Conservation (phyloP, 139 green algal genomes). For the Microglena sp. region DNA sequence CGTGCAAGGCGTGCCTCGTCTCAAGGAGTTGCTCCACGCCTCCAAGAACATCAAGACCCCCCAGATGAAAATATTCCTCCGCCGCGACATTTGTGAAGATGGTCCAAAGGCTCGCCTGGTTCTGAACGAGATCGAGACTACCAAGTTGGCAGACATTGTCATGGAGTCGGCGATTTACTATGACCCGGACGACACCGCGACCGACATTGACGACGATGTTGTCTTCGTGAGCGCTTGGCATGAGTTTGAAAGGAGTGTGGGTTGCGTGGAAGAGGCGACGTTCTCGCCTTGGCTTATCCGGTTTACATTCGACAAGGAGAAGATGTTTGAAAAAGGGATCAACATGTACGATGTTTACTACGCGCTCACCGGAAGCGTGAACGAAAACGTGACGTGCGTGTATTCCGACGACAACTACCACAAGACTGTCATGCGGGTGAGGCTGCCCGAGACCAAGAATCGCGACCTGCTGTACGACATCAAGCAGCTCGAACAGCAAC, state of each 20-base stretch:
- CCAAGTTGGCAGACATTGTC: constrained; percentile 55
- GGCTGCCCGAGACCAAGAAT: not conserved
- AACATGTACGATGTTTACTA: constrained; percentile 11
- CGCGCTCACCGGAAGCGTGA: constrained; percentile 56
- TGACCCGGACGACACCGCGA: constrained; percentile 31
- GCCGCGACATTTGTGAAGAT: not conserved
- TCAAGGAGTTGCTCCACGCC: constrained; percentile 96
- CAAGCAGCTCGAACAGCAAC: constrained; percentile 14
- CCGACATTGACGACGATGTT: constrained; percentile 75
- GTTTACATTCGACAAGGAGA: constrained; percentile 53
- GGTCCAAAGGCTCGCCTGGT: constrained; percentile 55
- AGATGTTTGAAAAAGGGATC: not conserved
- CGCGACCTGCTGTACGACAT: constrained; percentile 3
- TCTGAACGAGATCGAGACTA: constrained; percentile 85
- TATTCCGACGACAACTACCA: constrained; percentile 90
- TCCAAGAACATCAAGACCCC: constrained; percentile 85
- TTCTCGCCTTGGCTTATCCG: constrained; percentile 88
- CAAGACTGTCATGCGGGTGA: constrained; percentile 68
- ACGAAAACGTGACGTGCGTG: constrained; percentile 77
- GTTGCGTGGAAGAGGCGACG: too few species aligned
- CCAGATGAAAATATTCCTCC: constrained; percentile 67
- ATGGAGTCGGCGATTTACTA: constrained; percentile 16
- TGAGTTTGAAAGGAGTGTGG: constrained; percentile 47
- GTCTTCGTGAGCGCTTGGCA: constrained; percentile 75
- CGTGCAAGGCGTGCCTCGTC: constrained; percentile 85